Base-by-base conservation (phyloP, 2,329 filamentous ascomycete genomes). In the Talaromyces sp. region DNA sequence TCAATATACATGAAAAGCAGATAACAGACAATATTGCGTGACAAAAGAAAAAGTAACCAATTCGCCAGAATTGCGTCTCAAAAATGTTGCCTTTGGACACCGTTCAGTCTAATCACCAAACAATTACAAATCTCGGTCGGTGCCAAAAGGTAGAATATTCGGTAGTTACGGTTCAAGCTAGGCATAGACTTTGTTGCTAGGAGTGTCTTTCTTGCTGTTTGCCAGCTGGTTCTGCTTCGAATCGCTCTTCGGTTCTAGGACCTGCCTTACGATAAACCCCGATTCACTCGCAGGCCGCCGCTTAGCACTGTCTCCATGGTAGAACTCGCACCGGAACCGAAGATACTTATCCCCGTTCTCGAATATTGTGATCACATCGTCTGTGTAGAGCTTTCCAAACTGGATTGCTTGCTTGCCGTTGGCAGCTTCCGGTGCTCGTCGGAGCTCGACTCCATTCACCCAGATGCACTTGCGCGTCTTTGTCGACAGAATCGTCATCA, bases 331-430 rank as follows among this genome's bases (percentile, higher is more conserved):
- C 21, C 70, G 66, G 55, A 80, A 76, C 43, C 74, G 74, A 31
- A 81, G 64, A 59, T 71, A 80, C 57, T 74, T 66, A 35, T 70
- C 64, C 51, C 71, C 38, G 70, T 74, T 52, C 50, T 85, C 80
- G 81, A 87, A 96, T 7, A 96, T 84, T 2, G 86, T 84, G 54
- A 97, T 83, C 26, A 86, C 80, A 70, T 97, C 93, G 1, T 90
- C 91, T 35, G 89, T 85, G 70, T 91, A 85, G 14, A 97, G 74
- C 59, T 86, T 85, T 27, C 89, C 86, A 53, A 84, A 90, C 1
- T 85, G 77, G 24, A 77, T 75, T 14, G 78, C 80, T 10, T 81
- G 79, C 10, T 78, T 78, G 0, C 81, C 79, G 27, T 78, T 75
- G 2, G 82, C 80, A 60, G 84, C 80, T 62, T 82, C 82, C 9